Percentiles rank a stretch among this genome's conserved stretches.
Evolutionary conservation across 2,329 filamentous ascomycete species (phyloP).

Genomic region (Thyridium curvatum): DNA sequence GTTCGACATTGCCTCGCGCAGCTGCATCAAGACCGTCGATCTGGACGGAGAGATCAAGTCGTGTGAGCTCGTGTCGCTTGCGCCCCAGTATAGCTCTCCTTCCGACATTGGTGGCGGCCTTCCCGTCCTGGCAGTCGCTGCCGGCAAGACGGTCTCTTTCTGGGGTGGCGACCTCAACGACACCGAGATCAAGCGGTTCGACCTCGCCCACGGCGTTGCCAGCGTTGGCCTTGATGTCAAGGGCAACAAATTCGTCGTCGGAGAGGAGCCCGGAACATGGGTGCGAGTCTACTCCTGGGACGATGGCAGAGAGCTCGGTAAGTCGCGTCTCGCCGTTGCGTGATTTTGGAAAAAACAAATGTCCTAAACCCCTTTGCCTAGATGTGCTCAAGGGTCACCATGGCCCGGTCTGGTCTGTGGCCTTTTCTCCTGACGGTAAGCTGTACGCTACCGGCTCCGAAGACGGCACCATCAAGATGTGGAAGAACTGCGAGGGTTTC

Average conservation of each 20-base stretch:
- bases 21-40: conserved; percentile 67
- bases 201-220: conserved; percentile 78
- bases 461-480: conserved; percentile 94
- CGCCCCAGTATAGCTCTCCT: conserved; percentile 49
- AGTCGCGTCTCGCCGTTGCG: conserved; percentile 19
- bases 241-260: conserved; percentile 79
- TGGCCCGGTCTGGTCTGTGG: conserved; percentile 92
- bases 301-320: conserved; percentile 70
- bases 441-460: conserved; percentile 95
- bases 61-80: conserved; percentile 76
- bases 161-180: conserved; percentile 72
- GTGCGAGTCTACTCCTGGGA: conserved; percentile 92
- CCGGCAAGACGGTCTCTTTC: conserved; percentile 92
- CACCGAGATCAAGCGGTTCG: conserved; percentile 69
- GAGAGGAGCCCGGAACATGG: conserved; percentile 90
- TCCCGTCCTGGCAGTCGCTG: conserved; percentile 78
- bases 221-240: conserved; percentile 83
- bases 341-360: too few species aligned
- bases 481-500: conserved; percentile 63
- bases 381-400: conserved; percentile 97
- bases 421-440: conserved; percentile 92
- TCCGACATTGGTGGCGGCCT: conserved; percentile 60
- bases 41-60: conserved; percentile 85
- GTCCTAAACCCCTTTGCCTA: too few species aligned
- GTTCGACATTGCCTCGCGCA: conserved; percentile 79